phyloP scores from a whole-genome alignment of 805 yeast species.

The Kodamaea hsintzibuensis region DNA sequence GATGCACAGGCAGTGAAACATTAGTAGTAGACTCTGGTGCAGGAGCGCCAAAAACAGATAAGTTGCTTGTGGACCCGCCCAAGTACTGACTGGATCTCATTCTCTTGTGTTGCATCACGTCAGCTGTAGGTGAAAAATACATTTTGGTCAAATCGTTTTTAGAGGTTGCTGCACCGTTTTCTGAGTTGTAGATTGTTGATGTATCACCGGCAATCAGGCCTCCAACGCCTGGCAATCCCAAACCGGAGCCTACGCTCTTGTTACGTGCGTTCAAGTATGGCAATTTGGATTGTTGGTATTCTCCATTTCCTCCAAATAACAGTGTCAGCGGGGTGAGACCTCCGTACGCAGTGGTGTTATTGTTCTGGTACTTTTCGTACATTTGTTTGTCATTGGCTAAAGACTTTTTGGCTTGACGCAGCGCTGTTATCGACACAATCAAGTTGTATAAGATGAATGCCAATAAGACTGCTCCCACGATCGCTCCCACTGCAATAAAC shows the following conservation, averaged over 20 bases:
- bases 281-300: slow-evolving; percentile 30
- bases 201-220: slow-evolving; percentile 32
- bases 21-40: slow-evolving; percentile 9
- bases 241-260: slow-evolving; percentile 21
- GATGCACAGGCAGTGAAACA: slow-evolving; percentile 12
- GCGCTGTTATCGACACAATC: slow-evolving; percentile 48
- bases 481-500: slow-evolving; percentile 76
- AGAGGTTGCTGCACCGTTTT: slow-evolving; percentile 29
- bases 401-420: slow-evolving; percentile 51
- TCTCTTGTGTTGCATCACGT: slow-evolving; percentile 56
- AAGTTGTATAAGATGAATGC: slow-evolving; percentile 55
- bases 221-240: slow-evolving; percentile 16
- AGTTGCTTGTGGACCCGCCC: slow-evolving; percentile 15
- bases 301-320: slow-evolving; percentile 12
- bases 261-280: slow-evolving; percentile 31
- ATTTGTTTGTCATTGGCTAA: slow-evolving; percentile 31
- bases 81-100: slow-evolving; percentile 24
- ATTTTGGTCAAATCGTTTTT: slow-evolving; percentile 47
- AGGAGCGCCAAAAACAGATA: slow-evolving; percentile 10
- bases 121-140: slow-evolving; percentile 82
- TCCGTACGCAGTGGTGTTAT: slow-evolving; percentile 33
- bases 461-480: slow-evolving; percentile 59
- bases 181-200: slow-evolving; percentile 36
- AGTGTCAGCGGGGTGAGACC: slow-evolving; percentile 21
- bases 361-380: slow-evolving; percentile 33